These are phyloP conservation scores for Mycena olivaceomarginata DNA, from an alignment of 768 basidiomycete genomes.

Conservation along the genomic window DNA sequence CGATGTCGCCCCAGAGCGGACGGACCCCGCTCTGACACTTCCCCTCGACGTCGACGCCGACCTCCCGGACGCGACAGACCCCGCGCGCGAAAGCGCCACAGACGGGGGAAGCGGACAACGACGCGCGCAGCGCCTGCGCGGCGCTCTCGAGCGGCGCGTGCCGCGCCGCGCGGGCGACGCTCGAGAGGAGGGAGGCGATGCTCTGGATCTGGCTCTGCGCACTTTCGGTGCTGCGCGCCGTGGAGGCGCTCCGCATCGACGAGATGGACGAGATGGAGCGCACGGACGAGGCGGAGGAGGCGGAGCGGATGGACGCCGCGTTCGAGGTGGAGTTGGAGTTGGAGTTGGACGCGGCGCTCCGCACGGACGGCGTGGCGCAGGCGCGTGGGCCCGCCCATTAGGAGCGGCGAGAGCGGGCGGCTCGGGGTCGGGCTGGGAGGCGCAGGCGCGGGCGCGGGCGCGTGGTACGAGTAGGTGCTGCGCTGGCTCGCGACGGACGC, in stretches of 20 bases:
- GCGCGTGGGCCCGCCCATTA: slow-evolving; percentile 11
- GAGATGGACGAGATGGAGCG: slow-evolving; percentile 29
- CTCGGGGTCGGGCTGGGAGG: slow-evolving; percentile 14
- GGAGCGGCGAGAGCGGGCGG: slow-evolving; percentile 29
- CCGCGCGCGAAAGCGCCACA: slow-evolving; percentile 22
- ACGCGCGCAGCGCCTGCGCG: slow-evolving; percentile 30
- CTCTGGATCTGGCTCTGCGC: background rate
- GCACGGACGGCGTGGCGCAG: slow-evolving; percentile 6
- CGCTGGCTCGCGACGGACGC: slow-evolving; percentile 10
- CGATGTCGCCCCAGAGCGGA: too few species aligned
- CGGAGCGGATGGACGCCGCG: slow-evolving; percentile 17
- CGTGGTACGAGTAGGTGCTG: background rate
- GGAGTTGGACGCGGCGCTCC: slow-evolving; percentile 26
- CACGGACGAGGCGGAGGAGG: slow-evolving; percentile 7
- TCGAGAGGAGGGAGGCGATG: slow-evolving; percentile 6
- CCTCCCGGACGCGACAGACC: background rate
- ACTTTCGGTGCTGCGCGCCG: too few species aligned
- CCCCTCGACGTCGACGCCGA: background rate
- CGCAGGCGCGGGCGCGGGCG: too few species aligned
- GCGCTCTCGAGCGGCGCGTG: slow-evolving; percentile 36
- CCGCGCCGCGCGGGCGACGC: slow-evolving; percentile 31
- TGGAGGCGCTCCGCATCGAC: slow-evolving; percentile 11
- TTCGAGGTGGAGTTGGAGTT: too few species aligned
- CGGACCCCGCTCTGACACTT: too few species aligned
- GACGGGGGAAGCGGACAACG: slow-evolving; percentile 21